A percentile compares a stretch with the other conserved stretches of the same genome.
Conservation (phyloP, 129 eudicot species). For the Saussurea involucrata region DNA sequence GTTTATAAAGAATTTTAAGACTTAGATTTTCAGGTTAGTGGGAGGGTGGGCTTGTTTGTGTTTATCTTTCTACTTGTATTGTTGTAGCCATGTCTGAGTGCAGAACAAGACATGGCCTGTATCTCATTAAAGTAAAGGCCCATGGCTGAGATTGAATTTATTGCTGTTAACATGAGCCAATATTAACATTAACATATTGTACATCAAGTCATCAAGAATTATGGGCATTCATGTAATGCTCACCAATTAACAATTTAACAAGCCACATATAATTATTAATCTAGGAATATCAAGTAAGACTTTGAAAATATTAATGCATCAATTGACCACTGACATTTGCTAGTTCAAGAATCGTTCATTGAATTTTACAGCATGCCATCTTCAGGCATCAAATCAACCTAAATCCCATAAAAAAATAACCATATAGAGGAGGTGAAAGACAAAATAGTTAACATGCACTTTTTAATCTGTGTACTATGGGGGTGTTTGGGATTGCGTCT, state of each 20-base stretch:
- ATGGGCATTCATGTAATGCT: not conserved
- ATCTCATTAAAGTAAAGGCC: not conserved
- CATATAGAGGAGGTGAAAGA: not conserved
- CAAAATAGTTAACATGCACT: not conserved
- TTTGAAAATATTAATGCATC: not conserved
- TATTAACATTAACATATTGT: not conserved
- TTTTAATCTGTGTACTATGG: not conserved
- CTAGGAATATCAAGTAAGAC: not conserved
- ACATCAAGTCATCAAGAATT: not conserved
- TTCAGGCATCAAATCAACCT: not conserved
- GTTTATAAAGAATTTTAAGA: not conserved
- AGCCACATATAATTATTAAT: not conserved
- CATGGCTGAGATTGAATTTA: not conserved
- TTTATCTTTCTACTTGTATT: slow-evolving; percentile 8
- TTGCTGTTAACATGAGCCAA: not conserved
- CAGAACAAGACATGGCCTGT: not conserved
- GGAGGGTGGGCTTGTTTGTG: not conserved
- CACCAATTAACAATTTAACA: not conserved
- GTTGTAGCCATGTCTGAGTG: not conserved
- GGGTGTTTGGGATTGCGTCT: not conserved
- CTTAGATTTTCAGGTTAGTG: not conserved
- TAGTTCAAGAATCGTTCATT: not conserved
- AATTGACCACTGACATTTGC: not conserved
- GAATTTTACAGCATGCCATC: not conserved
- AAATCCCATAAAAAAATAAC: not conserved